Evolutionary conservation across 2,329 filamentous ascomycete species (phyloP).

Genomic region (Hypoxylon rubiginosum): DNA sequence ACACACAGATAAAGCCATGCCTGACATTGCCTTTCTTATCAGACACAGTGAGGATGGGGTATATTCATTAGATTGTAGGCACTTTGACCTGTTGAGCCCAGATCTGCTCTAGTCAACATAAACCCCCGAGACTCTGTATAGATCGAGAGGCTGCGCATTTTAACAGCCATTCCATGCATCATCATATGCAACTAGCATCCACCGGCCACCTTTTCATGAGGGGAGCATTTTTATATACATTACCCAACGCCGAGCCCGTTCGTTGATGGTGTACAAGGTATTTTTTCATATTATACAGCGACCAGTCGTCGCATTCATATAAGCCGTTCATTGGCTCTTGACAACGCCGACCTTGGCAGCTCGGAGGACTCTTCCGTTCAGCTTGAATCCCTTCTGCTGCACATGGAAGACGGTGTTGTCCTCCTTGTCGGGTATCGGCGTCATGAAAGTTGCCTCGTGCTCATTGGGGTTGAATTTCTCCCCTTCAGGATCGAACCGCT

Average conservation of each 20-base stretch:
- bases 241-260: slow-evolving; percentile 46
- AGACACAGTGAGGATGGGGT: slow-evolving; percentile 19
- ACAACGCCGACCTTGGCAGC: slow-evolving; percentile 97
- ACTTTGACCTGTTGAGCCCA: slow-evolving; percentile 22
- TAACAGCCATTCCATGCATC: slow-evolving; percentile 32
- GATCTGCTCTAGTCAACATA: slow-evolving; percentile 33
- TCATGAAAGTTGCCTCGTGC: slow-evolving; percentile 97
- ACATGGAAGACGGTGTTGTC: slow-evolving; percentile 91
- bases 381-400: slow-evolving; percentile 94
- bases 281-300: slow-evolving; percentile 44
- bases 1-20: slow-evolving; percentile 3
- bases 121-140: slow-evolving; percentile 34
- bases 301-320: slow-evolving; percentile 18
- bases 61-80: slow-evolving; percentile 37
- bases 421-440: slow-evolving; percentile 87
- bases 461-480: slow-evolving; percentile 96
- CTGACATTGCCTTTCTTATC: slow-evolving; percentile 13
- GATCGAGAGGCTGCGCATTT: slow-evolving; percentile 32
- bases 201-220: slow-evolving; percentile 49
- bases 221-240: slow-evolving; percentile 52
- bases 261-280: slow-evolving; percentile 42
- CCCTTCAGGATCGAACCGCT: slow-evolving; percentile 85
- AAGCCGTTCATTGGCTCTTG: slow-evolving; percentile 71
- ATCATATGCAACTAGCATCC: slow-evolving; percentile 30
- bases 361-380: slow-evolving; percentile 90